These are phyloP conservation scores for Tricholoma saponaceum DNA, from an alignment of 768 basidiomycete genomes.

Conservation along the genomic window DNA sequence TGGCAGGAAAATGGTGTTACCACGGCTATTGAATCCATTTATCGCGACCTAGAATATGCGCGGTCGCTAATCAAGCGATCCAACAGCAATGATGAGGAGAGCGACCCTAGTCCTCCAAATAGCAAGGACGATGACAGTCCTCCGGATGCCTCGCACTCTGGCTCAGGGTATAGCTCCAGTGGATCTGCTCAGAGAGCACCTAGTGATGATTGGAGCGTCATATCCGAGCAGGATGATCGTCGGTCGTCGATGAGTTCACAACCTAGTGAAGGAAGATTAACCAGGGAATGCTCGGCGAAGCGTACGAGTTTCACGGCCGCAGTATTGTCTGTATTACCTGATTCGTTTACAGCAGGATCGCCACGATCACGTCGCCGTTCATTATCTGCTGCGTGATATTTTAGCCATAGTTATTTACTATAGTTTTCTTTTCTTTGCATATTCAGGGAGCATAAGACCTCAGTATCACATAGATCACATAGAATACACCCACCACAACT, in stretches of 20 bases:
- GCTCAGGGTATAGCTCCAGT: slow-evolving; percentile 52
- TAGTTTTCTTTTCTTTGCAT: not conserved
- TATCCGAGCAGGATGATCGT: slow-evolving; percentile 69
- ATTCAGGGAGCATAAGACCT: not conserved
- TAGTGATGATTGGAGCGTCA: slow-evolving; percentile 87
- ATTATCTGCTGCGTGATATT: slow-evolving; percentile 26
- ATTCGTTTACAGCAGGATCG: slow-evolving; percentile 41
- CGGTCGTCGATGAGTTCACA: slow-evolving; percentile 54
- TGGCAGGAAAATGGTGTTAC: slow-evolving; percentile 89
- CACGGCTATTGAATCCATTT: slow-evolving; percentile 92
- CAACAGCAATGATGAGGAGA: slow-evolving; percentile 28
- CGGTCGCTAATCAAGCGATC: slow-evolving; percentile 75
- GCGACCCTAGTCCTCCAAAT: slow-evolving; percentile 34
- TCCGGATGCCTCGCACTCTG: slow-evolving; percentile 30
- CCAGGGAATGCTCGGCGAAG: slow-evolving; percentile 36
- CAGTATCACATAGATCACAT: slow-evolving; percentile 20
- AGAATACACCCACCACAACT: slow-evolving; percentile 10
- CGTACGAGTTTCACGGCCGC: slow-evolving; percentile 63
- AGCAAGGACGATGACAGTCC: slow-evolving; percentile 25
- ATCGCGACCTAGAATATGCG: slow-evolving; percentile 94
- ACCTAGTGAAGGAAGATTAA: slow-evolving; percentile 26
- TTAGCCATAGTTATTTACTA: slow-evolving; percentile 1
- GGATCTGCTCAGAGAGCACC: slow-evolving; percentile 50
- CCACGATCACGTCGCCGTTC: slow-evolving; percentile 38
- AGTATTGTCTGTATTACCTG: slow-evolving; percentile 58